Evolutionary conservation across 208 protist genomes (phyloP), one percentile per base, ranked within the genome.

Genomic region (Trypanosoma melophagium): DNA sequence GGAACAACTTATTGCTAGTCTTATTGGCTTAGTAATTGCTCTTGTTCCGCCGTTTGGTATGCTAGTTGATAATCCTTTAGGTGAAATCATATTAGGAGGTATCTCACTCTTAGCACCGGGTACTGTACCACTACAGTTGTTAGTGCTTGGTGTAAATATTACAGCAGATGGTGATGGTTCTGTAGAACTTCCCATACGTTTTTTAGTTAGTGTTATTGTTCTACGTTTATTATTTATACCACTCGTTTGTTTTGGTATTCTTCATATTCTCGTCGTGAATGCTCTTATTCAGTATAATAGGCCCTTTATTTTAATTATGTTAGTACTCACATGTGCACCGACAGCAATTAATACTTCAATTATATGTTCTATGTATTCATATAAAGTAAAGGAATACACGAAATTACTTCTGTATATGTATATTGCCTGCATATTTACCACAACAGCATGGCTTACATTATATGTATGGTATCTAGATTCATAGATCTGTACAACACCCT

Each of bases 381-480:
- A 87, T 54, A 80, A 86, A 59, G 67, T 76, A 10, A 57, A 74
- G 17, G 74, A 83, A 54, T 89, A 83, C 74, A 52, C 80, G 7
- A 77, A 76, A 42, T 77, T 91, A 70, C 80, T 93, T 17, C 80
- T 87, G 41, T 75, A 76, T 58, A 88, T 87, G 87, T 85, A 91
- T 78, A 42, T 77, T 17, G 68, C 67, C 8, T 80, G 74, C 24
- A 79, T 80, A 40, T 59, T 83, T 35, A 84, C 84, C 21, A 80
- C 84, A 42, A 83, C 76, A 9, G 44, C 80, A 14, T 93, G 87
- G 87, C 55, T 93, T 5, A 75, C 77, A 17, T 28, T 74, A 22
- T 74, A 64, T 50, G 22, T 64, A 19, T 69, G 42, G n/a, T 67
- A 69, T 41, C 19, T 74, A n/a, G 56, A 67, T 7, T 21, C 4